These are phyloP conservation scores for Podospora australis DNA, from an alignment of 495 filamentous ascomycete genomes.

Conservation along the genomic window DNA sequence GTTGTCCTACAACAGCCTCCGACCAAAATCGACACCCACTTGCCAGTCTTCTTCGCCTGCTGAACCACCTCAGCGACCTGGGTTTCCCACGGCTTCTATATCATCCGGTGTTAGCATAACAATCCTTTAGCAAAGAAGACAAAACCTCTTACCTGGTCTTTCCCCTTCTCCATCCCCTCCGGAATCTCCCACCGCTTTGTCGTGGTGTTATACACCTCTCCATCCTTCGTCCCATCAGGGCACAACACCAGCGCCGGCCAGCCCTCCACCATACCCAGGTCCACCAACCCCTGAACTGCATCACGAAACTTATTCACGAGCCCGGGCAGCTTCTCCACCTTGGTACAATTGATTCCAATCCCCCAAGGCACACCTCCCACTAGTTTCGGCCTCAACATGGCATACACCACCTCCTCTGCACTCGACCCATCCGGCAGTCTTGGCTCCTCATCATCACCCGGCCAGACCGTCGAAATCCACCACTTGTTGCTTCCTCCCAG, in stretches of 20 bases:
- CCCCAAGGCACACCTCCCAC: conserved; percentile 43
- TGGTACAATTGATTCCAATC: conserved; percentile 63
- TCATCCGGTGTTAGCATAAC: too few species aligned
- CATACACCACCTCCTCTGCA: conserved; percentile 40
- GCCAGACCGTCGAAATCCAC: conserved; percentile 61
- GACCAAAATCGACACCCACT: conserved; percentile 47
- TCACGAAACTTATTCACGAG: conserved; percentile 43
- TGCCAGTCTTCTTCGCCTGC: conserved; percentile 50
- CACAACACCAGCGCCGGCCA: conserved; percentile 56
- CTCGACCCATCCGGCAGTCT: conserved; percentile 40
- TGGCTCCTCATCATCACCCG: conserved; percentile 35
- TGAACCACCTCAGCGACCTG: conserved; percentile 50
- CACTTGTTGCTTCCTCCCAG: conserved; percentile 27
- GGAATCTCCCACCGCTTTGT: conserved; percentile 53
- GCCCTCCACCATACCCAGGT: conserved; percentile 16
- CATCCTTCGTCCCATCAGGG: conserved; percentile 58
- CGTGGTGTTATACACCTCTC: conserved; percentile 56
- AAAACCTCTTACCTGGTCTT: conserved; percentile 22
- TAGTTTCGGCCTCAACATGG: conserved; percentile 30
- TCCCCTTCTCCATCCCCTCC: conserved; percentile 9
- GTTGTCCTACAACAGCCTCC: conserved; percentile 59
- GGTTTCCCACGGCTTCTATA: conserved; percentile 51
- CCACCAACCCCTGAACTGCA: conserved; percentile 31
- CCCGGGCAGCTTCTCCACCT: conserved; percentile 43
- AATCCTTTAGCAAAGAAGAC: too few species aligned